phyloP scores from a whole-genome alignment of 2,329 filamentous ascomycete genomes.

The Verticillium longisporum region DNA sequence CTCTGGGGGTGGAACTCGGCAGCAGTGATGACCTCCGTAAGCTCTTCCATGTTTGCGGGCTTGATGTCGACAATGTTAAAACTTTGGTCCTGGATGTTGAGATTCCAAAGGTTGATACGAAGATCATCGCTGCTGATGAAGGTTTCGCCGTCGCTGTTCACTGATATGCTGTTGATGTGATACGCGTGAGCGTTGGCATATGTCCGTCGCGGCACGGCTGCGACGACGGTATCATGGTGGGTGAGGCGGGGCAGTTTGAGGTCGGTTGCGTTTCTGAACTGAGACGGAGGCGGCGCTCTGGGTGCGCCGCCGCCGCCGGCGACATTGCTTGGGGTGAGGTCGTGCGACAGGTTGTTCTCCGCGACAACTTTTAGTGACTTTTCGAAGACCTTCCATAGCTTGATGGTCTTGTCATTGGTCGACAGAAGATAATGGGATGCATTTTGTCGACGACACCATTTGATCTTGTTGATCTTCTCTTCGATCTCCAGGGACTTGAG shows the following conservation, averaged over 20 bases:
- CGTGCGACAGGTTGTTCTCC: slow-evolving; percentile 95
- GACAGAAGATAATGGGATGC: slow-evolving; percentile 96
- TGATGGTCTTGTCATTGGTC: slow-evolving; percentile 99
- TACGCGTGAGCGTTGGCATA: slow-evolving; percentile 99
- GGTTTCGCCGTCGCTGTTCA: slow-evolving; percentile 98
- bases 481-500: slow-evolving; percentile 98
- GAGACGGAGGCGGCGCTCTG: slow-evolving; percentile 61
- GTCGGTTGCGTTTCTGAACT: slow-evolving; percentile 74
- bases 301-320: slow-evolving; percentile 73
- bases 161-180: slow-evolving; percentile 99
- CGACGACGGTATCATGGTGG: slow-evolving; percentile 96
- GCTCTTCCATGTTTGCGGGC: slow-evolving; percentile 98
- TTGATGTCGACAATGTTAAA: slow-evolving; percentile 99
- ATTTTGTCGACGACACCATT: slow-evolving; percentile 98
- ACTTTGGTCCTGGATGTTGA: slow-evolving; percentile 98
- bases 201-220: slow-evolving; percentile 88
- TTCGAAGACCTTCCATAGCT: slow-evolving; percentile 99
- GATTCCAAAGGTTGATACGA: slow-evolving; percentile 96
- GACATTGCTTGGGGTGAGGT: slow-evolving; percentile 71
- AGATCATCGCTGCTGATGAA: slow-evolving; percentile 99
- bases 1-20: slow-evolving; percentile 95
- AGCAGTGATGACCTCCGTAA: slow-evolving; percentile 97
- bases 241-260: slow-evolving; percentile 93
- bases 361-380: slow-evolving; percentile 98
- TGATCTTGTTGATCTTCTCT: slow-evolving; percentile 99